Conservation (phyloP, 495 filamentous ascomycete species). For the Neurospora hispaniola region DNA sequence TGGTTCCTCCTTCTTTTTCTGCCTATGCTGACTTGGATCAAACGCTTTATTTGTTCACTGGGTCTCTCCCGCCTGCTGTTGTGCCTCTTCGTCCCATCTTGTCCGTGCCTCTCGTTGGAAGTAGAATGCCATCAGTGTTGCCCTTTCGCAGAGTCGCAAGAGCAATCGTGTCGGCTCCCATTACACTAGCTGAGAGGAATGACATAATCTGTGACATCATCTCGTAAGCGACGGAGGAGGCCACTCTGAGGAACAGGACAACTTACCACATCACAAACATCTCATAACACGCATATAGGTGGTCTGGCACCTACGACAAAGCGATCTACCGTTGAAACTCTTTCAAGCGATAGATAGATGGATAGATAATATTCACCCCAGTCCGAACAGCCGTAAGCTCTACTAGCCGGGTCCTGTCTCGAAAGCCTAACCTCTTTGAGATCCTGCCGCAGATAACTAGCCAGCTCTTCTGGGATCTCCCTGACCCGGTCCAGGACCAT, state of each 20-base stretch:
- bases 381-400: neutral
- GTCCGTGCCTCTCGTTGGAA: neutral
- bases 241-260: neutral
- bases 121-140: neutral
- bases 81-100: neutral
- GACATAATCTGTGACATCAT: neutral
- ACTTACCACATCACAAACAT: neutral
- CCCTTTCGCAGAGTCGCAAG: neutral
- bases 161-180: neutral
- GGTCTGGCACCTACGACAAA: neutral
- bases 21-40: neutral
- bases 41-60: neutral
- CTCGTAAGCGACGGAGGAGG: neutral
- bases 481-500: neutral
- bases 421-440: neutral
- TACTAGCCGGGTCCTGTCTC: neutral
- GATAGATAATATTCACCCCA: neutral
- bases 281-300: neutral
- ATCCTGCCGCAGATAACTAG: neutral
- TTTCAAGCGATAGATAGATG: neutral
- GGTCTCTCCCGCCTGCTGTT: neutral
- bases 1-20: neutral
- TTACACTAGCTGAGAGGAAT: neutral
- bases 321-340: neutral
- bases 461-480: slow-evolving; percentile 2